Evolutionary conservation across 2,329 filamentous ascomycete genomes (phyloP), one percentile per base, ranked within the genome.

Genomic region (Penicillium polonicum): DNA sequence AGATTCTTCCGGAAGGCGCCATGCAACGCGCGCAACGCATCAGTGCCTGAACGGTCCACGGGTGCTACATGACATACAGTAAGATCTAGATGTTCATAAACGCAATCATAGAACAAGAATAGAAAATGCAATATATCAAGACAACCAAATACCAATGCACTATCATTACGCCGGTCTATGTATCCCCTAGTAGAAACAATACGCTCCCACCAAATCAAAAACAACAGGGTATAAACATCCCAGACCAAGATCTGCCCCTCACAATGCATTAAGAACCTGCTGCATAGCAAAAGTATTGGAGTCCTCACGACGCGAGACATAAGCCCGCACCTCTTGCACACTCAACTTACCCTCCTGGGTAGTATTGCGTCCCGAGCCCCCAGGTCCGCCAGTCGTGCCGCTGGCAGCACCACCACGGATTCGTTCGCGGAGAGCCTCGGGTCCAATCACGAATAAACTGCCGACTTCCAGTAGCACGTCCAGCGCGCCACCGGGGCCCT

Each of bases 381-480:
- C 68, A 85, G 75, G 72, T 25, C 77, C 36, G 73, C 72, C 50
- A 69, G 72, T 57, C 65, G 74, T 51, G 68, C 79, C 57, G 73
- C 74, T 60, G 71, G 75, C 80, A 58, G 88, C 74, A 58, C 84
- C 85, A 56, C 72, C 74, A n/a, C 88, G 80, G 52, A 87, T 83
- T 67, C 89, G 83, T 75, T 92, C 89, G 49, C 85, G 80, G 59
- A 92, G 77, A 36, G 89, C 89, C 74, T 92, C 89, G 12, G 88
- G 85, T 2, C 91, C 91, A 68, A 99, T 91, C 62, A 99, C 96
- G 73, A 99, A 99, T 52, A 99, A 78, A 70, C 92, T 97, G 12
- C 92, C 93, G 58, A 99, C 91, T 79, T 99, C 94, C 27, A 91
- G 88, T 59, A 99, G 78, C 45, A 96, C 85, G 78, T 99, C 93